Conservation (phyloP, 1,284 basidiomycete species). For the Moesziomyces sp. region DNA sequence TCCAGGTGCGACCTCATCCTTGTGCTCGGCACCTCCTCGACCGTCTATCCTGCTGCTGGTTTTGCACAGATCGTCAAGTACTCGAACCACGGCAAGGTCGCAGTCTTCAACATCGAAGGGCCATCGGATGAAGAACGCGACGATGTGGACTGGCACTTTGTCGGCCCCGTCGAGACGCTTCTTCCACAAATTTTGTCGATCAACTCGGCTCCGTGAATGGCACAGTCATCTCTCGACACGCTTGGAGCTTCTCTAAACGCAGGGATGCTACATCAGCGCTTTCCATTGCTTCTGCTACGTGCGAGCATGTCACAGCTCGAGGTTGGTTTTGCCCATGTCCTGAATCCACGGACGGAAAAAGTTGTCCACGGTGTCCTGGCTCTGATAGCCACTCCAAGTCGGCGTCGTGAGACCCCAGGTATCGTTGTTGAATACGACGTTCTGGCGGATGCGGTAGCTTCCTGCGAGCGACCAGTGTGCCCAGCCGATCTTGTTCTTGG, state of each 20-base stretch:
- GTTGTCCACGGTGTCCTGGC: slow-evolving; percentile 30
- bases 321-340: slow-evolving; percentile 41
- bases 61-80: slow-evolving; percentile 69
- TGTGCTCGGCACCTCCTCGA: slow-evolving; percentile 76
- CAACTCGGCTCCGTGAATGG: neutral
- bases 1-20: slow-evolving; percentile 73
- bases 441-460: slow-evolving; percentile 32
- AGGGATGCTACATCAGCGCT: neutral
- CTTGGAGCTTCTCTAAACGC: neutral
- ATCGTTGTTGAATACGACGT: slow-evolving; percentile 28
- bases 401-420: slow-evolving; percentile 37
- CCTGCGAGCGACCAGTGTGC: slow-evolving; percentile 39
- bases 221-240: neutral
- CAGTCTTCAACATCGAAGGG: slow-evolving; percentile 75
- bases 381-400: slow-evolving; percentile 18
- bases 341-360: slow-evolving; percentile 39
- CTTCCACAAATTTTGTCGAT: slow-evolving; percentile 17
- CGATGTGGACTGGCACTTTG: slow-evolving; percentile 35
- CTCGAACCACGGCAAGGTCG: slow-evolving; percentile 71
- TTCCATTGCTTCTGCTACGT: neutral
- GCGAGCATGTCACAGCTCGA: slow-evolving; percentile 21
- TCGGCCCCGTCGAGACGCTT: slow-evolving; percentile 31
- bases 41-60: slow-evolving; percentile 71
- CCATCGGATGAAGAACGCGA: neutral
- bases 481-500: slow-evolving; percentile 46